Evolutionary conservation across 495 filamentous ascomycete genomes (phyloP), one percentile per base, ranked within the genome.

Genomic region (Collariella sp.): DNA sequence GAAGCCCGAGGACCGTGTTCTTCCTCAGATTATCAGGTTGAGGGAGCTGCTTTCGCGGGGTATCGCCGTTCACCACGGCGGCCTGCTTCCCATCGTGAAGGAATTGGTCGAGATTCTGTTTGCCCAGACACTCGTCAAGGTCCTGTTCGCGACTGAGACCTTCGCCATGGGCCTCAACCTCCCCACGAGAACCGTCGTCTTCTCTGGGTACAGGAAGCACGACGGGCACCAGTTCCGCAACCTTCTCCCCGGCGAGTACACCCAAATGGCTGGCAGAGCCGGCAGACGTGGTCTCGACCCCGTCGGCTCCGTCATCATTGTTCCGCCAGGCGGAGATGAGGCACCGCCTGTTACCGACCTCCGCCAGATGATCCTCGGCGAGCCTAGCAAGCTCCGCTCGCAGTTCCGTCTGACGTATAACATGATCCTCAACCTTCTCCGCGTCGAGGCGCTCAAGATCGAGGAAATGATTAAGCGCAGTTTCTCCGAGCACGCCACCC

Each of bases 401-500:
- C 94, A 98, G 64, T 98, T 98, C 76, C 81, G 93, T 55, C 77
- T 98, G 38, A 98, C 93, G 1, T 98, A 98, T 75, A 97, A 96
- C 68, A 98, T 98, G 93, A 98, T 98, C 38, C 76, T 98, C 41
- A 98, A 97, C 61, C 79, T 98, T 7, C 75, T 98, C 19, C 85
- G 93, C 18, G 93, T 98, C 16, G 93, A 98, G 71, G 94, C 93
- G 7, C 71, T 98, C 51, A 97, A 96, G 72, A 97, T 98, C 59
- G 93, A 98, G 69, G 93, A 98, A 70, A 98, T 98, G 93, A 98
- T 98, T 73, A 98, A 98, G 76, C 83, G 93, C 58, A 95, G 89
- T 67, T 98, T 98, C 78, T 95, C 89, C 53, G 93, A 98, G 70
- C 93, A 98, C 71, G 90, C 90, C n/a, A 96, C 94, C 0, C 94